Percentiles rank a stretch among this genome's conserved stretches.
Evolutionary conservation across 345 rosid species (phyloP).

Genomic region (Eucalyptus paniculata): DNA sequence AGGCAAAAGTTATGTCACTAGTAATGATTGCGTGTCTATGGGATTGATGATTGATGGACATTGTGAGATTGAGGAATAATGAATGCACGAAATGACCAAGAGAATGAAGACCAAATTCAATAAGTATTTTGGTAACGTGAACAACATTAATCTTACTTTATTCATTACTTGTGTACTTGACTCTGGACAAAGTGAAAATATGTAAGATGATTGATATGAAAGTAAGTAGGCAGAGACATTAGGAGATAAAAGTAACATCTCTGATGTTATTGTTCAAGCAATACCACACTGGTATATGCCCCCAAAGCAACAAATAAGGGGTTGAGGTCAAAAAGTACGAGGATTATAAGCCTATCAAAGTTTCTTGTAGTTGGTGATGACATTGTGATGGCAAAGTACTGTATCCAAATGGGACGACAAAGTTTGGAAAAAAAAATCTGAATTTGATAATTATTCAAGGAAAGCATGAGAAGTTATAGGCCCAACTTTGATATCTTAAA

Average conservation of each 20-base stretch:
- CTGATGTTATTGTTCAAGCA: not conserved
- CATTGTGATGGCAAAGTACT: rapidly evolving
- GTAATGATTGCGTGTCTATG: not conserved
- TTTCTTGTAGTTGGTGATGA: not conserved
- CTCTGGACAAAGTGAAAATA: not conserved
- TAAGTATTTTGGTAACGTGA: not conserved
- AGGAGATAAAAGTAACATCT: not conserved
- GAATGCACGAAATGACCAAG: not conserved
- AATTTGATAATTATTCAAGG: not conserved
- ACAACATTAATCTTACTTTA: not conserved
- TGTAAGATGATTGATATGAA: not conserved
- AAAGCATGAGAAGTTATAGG: not conserved
- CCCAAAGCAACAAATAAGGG: not conserved
- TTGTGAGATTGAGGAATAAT: not conserved
- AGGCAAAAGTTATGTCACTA: not conserved
- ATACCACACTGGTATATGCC: not conserved
- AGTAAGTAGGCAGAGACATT: not conserved
- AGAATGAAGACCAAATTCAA: not conserved
- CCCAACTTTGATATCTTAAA: not conserved
- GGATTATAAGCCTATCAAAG: not conserved
- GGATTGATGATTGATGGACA: not conserved
- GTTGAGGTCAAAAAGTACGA: not conserved
- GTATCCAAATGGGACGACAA: not conserved
- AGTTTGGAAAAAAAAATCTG: not conserved
- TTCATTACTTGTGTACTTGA: not conserved